Conservation (phyloP, 768 basidiomycete genomes). For the Tricholoma bakamatsutake region DNA sequence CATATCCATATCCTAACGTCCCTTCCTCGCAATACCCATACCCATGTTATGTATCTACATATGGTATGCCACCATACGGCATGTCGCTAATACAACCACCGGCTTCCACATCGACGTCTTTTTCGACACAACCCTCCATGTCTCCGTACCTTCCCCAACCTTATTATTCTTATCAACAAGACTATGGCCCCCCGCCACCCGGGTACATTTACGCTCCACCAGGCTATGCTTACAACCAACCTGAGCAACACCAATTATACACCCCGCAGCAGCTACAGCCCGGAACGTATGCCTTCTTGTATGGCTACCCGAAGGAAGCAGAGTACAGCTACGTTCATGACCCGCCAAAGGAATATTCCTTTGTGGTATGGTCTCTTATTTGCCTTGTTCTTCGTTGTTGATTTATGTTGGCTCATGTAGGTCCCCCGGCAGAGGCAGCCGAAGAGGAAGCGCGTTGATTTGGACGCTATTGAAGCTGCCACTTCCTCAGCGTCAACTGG, state of each 20-base stretch:
- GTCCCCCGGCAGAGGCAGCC: background rate
- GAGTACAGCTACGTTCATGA: background rate
- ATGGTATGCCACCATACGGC: constrained; percentile 20
- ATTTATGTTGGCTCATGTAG: background rate
- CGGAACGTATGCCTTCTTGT: background rate
- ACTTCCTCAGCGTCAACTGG: background rate
- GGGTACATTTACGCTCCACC: background rate
- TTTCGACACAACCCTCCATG: constrained; percentile 1
- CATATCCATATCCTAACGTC: constrained; percentile 5
- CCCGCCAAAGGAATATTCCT: background rate
- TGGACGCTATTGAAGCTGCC: background rate
- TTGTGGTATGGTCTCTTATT: background rate
- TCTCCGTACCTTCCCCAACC: constrained; percentile 14
- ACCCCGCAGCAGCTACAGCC: constrained; percentile 3
- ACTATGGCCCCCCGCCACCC: constrained; percentile 1
- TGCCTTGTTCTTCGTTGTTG: background rate
- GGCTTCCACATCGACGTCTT: constrained; percentile 8
- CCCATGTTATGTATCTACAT: constrained; percentile 35
- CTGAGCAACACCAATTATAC: constrained; percentile 6
- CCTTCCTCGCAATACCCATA: constrained; percentile 19
- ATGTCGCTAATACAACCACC: constrained; percentile 3
- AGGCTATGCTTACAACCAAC: constrained; percentile 9
- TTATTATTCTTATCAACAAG: constrained; percentile 5
- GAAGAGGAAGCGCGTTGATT: background rate
- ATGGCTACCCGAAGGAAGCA: constrained; percentile 4